Evolutionary conservation across 2,329 filamentous ascomycete species (phyloP), one percentile per base, ranked within the genome.

Genomic region (Penicillium sp.): DNA sequence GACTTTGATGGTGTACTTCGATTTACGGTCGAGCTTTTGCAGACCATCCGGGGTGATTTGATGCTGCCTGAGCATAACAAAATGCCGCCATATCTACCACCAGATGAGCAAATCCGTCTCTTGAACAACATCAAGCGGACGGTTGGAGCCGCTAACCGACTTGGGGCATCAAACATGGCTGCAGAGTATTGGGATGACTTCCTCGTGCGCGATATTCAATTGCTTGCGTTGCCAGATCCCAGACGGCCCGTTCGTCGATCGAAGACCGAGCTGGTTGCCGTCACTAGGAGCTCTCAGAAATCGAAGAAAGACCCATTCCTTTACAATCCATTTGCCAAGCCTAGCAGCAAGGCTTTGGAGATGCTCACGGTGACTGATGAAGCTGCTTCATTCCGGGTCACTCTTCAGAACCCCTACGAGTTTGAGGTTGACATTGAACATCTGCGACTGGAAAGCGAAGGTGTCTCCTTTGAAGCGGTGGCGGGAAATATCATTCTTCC

Each of bases 101-200:
- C 81, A 46, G 91, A 97, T 49, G 93, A 97, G 64, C 93, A 98
- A 70, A 76, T 87, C 20, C 83, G 87, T 24, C 75, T 97, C n/a
- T 79, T 85, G 41, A 88, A 87, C 39, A 95, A 92, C 59, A 91
- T 98, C 51, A 82, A 85, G 31, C 87, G 92, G 54, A 95, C 91
- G 0, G 82, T 91, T 27, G 81, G 78, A 28, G 81, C 93, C n/a
- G 86, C 88, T 0, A 81, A 81, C 52, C 84, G 87, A 51, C 72
- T 96, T 24, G 90, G 90, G 0, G 73, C 90, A 25, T 74, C 79
- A 4, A 73, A 86, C 48, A 71, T 92, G 37, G 79, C 83, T 45
- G 90, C 89, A 5, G 87, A 93, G 59, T 98, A 96, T 66, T 98
- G 93, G 93, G 93, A 98, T 67, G 89, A 95, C 63, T 97, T 97